These are phyloP conservation scores for Teratosphaeria zuluensis DNA, from an alignment of 2,329 filamentous ascomycete species.

Conservation along the genomic window DNA sequence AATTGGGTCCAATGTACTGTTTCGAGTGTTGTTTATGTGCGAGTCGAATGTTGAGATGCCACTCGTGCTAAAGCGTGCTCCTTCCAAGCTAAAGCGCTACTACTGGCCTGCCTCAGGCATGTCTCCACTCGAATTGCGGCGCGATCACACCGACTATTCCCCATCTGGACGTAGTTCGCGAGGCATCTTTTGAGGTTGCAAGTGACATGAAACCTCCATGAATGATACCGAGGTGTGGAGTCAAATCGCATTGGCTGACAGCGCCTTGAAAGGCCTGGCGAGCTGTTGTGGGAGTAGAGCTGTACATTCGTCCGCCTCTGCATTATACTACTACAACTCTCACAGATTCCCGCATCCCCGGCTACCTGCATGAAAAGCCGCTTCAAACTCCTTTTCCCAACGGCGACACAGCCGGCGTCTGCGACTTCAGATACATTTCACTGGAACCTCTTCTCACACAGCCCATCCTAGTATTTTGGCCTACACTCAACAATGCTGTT, in stretches of 20 bases:
- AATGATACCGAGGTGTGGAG: too few relatives aligned
- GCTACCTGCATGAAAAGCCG: neutral
- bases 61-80: neutral
- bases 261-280: too few relatives aligned
- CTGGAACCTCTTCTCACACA: neutral
- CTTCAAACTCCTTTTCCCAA: neutral
- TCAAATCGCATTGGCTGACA: too few relatives aligned
- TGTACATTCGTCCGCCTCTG: neutral
- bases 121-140: too few relatives aligned
- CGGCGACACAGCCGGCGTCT: too few relatives aligned
- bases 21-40: neutral
- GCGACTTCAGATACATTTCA: neutral
- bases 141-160: too few relatives aligned
- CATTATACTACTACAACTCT: neutral
- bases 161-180: too few relatives aligned
- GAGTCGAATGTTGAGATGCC: neutral
- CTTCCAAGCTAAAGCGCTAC: neutral
- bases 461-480: neutral
- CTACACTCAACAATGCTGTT: neutral
- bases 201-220: too few relatives aligned
- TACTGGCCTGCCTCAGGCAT: too few relatives aligned
- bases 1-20: neutral
- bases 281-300: neutral
- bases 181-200: too few relatives aligned
- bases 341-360: neutral